Percentiles rank a stretch among this genome's conserved stretches.
Evolutionary conservation across 2,329 filamentous ascomycete genomes (phyloP).

Genomic region (Diaporthe batatas): DNA sequence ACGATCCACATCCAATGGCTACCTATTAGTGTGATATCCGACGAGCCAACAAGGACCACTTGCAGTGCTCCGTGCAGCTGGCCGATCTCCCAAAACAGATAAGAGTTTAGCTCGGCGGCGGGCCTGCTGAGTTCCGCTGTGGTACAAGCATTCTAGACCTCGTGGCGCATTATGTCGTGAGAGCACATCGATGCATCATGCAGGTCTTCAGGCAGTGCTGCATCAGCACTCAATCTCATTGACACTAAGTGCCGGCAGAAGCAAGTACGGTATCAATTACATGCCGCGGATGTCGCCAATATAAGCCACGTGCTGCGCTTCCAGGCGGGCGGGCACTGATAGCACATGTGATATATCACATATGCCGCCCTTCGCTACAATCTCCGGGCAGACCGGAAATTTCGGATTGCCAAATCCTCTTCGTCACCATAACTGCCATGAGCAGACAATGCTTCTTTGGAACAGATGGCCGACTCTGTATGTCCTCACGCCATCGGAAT

Average conservation of each 20-base stretch:
- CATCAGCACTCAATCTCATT: background rate
- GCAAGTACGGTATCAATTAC: background rate
- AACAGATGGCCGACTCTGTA: background rate
- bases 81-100: background rate
- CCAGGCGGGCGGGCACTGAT: background rate
- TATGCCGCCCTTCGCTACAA: background rate
- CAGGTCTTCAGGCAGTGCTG: background rate
- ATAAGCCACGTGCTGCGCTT: background rate
- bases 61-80: background rate
- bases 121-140: background rate
- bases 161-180: background rate
- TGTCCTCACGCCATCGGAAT: background rate
- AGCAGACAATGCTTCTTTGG: background rate
- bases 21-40: background rate
- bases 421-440: background rate
- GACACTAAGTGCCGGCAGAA: conserved; percentile 8
- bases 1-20: conserved; percentile 16
- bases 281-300: background rate
- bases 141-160: background rate
- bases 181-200: background rate
- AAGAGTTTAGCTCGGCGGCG: background rate
- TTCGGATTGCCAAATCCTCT: background rate
- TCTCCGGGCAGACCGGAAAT: conserved; percentile 11
- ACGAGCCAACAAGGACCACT: background rate
- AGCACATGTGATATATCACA: conserved; percentile 11